phyloP scores from a whole-genome alignment of 441 rosid genomes.

The Adansonia madagascariensis region DNA sequence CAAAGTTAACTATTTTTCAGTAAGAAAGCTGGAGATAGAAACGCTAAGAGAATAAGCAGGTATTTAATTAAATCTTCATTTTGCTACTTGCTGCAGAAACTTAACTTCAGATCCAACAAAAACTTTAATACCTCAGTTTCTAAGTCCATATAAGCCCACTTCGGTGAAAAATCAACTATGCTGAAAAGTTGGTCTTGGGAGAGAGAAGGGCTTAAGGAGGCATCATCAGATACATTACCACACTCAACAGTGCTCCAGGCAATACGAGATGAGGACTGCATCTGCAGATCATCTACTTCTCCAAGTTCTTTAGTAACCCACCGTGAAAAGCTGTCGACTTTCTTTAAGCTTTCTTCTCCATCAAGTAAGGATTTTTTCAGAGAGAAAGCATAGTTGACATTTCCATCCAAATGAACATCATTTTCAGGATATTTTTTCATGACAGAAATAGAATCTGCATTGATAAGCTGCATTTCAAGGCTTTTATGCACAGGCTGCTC shows the following conservation, averaged over 20 bases:
- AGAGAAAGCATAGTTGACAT: conserved; percentile 42
- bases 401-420: conserved; percentile 44
- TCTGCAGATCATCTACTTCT: conserved; percentile 77
- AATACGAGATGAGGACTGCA: conserved; percentile 67
- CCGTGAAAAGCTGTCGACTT: conserved; percentile 89
- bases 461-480: conserved; percentile 39
- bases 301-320: conserved; percentile 84
- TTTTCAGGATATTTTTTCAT: conserved; percentile 42
- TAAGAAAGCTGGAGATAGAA: not conserved
- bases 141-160: conserved; percentile 63
- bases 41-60: not conserved
- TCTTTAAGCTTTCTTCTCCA: conserved; percentile 72
- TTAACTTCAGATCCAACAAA: not conserved
- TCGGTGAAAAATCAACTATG: conserved; percentile 79
- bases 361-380: conserved; percentile 55
- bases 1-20: not conserved
- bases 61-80: not conserved
- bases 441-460: conserved; percentile 40
- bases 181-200: conserved; percentile 90
- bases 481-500: conserved; percentile 41
- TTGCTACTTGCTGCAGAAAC: not conserved
- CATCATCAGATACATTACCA: conserved; percentile 59
- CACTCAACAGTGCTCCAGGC: conserved; percentile 75
- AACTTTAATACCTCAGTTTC: conserved; percentile 68
- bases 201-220: conserved; percentile 75